Evolutionary conservation across 1,139 yeast species (phyloP).

Genomic region (Pichia kudriavzevii): DNA sequence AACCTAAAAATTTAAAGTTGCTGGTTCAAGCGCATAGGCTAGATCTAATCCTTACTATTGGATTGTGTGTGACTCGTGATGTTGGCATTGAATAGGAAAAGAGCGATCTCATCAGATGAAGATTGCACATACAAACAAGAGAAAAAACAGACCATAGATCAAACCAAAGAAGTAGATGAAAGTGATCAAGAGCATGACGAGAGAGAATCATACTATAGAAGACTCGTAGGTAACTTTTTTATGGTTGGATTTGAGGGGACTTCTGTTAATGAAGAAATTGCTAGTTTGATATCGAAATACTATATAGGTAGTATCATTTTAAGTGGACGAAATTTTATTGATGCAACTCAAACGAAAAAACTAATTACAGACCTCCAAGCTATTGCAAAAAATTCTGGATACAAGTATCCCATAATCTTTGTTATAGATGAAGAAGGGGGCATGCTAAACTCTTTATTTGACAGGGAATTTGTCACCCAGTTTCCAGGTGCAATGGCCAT

Average conservation of each 20-base stretch:
- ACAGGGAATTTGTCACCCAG: slow-evolving; percentile 46
- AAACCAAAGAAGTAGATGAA: not conserved
- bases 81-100: too few relatives aligned
- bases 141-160: too few relatives aligned
- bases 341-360: slow-evolving; percentile 46
- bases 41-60: too few relatives aligned
- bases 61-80: too few relatives aligned
- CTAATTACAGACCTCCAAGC: slow-evolving; percentile 49
- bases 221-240: slow-evolving; percentile 33
- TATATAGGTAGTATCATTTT: slow-evolving; percentile 52
- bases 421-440: slow-evolving; percentile 44
- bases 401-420: slow-evolving; percentile 44
- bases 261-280: slow-evolving; percentile 49
- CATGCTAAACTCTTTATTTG: slow-evolving; percentile 52
- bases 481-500: slow-evolving; percentile 66
- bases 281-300: slow-evolving; percentile 46
- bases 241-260: slow-evolving; percentile 61
- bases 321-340: slow-evolving; percentile 45
- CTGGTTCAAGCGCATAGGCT: too few relatives aligned
- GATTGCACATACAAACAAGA: too few relatives aligned
- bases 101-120: too few relatives aligned
- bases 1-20: too few relatives aligned
- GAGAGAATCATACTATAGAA: not conserved
- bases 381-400: slow-evolving; percentile 47
- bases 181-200: not conserved